Evolutionary conservation across 306 rosid genomes (phyloP), one percentile per base, ranked within the genome.

Genomic region (Malus sieversii): DNA sequence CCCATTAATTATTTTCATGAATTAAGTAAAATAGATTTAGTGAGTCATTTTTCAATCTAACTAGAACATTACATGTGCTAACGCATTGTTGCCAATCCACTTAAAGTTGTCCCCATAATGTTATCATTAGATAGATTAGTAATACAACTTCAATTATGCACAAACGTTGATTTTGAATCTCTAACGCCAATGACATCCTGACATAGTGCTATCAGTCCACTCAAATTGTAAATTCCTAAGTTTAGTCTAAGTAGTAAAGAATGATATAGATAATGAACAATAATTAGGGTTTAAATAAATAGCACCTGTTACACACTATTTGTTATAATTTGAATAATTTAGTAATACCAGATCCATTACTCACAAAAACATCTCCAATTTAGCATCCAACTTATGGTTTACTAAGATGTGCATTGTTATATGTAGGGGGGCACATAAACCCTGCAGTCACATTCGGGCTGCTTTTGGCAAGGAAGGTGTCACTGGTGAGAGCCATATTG

Each of bases 371-470:
- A 20, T 57, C 4, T 12, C 18, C 9, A 4, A 60, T 0, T 18
- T 70, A 4, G 15, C 11, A 27, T 73, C 15, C 19, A 72, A 67
- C 27, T 42, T 13, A 66, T 20, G 20, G 10, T 29, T 14, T 44
- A 13, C 14, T 32, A 65, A 8, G 4, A 20, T 14, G 5, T 4
- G 14, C 27, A 67, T 35, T 33, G 9, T 16, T 15, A 8, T 44
- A 20, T 16, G 76, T 77, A 85, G 89, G 89, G 27, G 86, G 89
- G 29, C 86, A 82, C 74, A 80, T 85, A 20, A 85, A 85, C 82
- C 89, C 89, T 10, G 89, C 89, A 4, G 89, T 85, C 59, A 80
- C 89, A 15, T 85, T 85, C 10, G 89, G 89, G 57, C 73, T 82
- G 64, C 66, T 85, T 65, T 42, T 85, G 74, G 81, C 81, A 1